phyloP scores from a whole-genome alignment of 225 moss, liverwort and hornwort species.

The Ulota crispa region DNA sequence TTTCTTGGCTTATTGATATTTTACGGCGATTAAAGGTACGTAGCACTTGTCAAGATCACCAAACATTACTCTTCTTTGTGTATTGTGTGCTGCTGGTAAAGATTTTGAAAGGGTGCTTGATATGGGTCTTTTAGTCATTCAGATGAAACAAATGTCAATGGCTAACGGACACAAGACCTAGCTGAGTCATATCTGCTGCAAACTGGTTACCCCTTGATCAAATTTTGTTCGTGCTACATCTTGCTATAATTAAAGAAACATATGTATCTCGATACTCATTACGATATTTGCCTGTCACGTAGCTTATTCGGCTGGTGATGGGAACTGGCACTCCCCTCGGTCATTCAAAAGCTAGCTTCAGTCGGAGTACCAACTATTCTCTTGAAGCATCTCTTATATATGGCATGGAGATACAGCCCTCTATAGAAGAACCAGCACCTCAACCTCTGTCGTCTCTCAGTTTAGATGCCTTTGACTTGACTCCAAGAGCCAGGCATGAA shows the following conservation, averaged over 20 bases:
- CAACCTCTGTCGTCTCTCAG: constrained; percentile 82
- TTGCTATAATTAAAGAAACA: constrained; percentile 3
- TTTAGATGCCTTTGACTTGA: constrained; percentile 78
- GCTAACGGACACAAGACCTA: not conserved
- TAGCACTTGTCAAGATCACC: not conserved
- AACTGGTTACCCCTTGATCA: not conserved
- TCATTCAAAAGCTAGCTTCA: constrained; percentile 50
- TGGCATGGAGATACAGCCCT: constrained; percentile 89
- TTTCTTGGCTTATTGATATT: constrained; percentile 99
- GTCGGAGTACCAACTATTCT: constrained; percentile 65
- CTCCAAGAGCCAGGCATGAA: constrained; percentile 90
- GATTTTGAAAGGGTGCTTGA: not conserved
- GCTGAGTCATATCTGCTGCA: constrained; percentile 13
- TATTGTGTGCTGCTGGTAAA: not conserved
- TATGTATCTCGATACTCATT: constrained; percentile 4
- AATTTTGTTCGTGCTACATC: not conserved
- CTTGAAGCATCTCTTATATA: constrained; percentile 84
- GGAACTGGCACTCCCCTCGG: constrained; percentile 65
- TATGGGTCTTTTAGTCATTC: not conserved
- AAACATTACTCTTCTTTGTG: not conserved
- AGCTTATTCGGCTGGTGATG: constrained; percentile 97
- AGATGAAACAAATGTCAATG: not conserved
- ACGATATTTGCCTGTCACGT: constrained; percentile 16
- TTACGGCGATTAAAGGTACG: constrained; percentile 84
- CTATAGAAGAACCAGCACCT: constrained; percentile 93